Conservation (phyloP, 257 asterid species). For the Scutellaria barbata region DNA sequence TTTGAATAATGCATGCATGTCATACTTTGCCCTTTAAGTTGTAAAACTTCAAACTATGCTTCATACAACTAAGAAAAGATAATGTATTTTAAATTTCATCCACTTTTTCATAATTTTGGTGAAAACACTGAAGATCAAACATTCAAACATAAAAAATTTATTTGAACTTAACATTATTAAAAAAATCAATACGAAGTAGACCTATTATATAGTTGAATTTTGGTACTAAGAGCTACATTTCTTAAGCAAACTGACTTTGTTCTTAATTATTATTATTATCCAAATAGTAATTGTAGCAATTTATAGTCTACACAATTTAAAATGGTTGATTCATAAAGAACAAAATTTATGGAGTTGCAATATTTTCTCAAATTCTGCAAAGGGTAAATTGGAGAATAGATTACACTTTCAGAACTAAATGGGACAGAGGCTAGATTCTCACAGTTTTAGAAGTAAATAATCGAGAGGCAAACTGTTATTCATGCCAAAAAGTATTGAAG, state of each 20-base stretch:
- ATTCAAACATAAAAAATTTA: background rate
- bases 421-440: background rate
- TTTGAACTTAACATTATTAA: background rate
- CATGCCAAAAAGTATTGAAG: background rate
- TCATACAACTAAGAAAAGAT: slow-evolving; percentile 15
- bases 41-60: slow-evolving; percentile 13
- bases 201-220: background rate
- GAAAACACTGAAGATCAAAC: background rate
- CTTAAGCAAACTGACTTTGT: background rate
- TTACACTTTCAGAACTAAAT: slow-evolving; percentile 15
- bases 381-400: slow-evolving; percentile 11
- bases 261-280: background rate
- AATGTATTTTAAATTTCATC: background rate
- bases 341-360: slow-evolving; percentile 2
- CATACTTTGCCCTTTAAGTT: slow-evolving; percentile 2
- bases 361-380: slow-evolving; percentile 9
- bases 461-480: slow-evolving; percentile 2
- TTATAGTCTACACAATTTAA: background rate
- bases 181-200: background rate
- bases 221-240: background rate
- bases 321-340: background rate
- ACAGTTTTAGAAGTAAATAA: slow-evolving; percentile 1
- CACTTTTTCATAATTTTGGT: background rate
- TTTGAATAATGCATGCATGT: slow-evolving; percentile 11
- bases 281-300: background rate